Base-by-base conservation (phyloP, 441 rosid species). In the Codiaeum variegatum region DNA sequence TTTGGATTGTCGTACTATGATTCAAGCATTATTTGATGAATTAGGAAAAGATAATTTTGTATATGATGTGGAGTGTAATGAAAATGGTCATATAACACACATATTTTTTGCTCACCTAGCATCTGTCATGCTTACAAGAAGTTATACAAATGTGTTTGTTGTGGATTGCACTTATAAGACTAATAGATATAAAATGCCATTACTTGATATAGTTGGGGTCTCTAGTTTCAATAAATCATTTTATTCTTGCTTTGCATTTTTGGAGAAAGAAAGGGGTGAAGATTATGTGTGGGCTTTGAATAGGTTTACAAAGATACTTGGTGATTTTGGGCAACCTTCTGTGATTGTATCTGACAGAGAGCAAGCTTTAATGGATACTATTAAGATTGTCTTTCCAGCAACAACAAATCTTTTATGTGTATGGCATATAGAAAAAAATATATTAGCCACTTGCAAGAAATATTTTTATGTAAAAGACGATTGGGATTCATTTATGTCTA, bases 391-490 rank as follows among this genome's bases (percentile, higher is more conserved):
- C 1, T 70, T 70, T 44, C 55, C 56, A 9, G 16, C 9, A 3
- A 26, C 46, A 6, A 16, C 18, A 5, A 71, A 38, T 44, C 47
- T 71, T n/a, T 62, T 71, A n/a, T 71, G 67, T 31, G 5, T 60
- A 6, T 61, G 74, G 59, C 74, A 71, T 16, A 71, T 71, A 16
- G 56, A 60, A 47, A 71, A 71, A 46, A 61, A 60, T 46, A 47
- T 71, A 6, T 5, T 71, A 2, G 23, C 56, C 60, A 24, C 42
- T 42, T 60, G 40, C 29, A 71, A 71, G 66, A 1, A 15, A 1
- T 46, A 42, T 19, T 71, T 71, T 61, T 44, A 71, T 3, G 7
- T 2, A 13, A 5, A 46, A 7, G 47, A 46, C 3, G 52, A 51
- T n/a, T 72, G 69, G 61, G 18, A 62, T 2, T 13, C 3, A 12